Evolutionary conservation across 2,329 filamentous ascomycete genomes (phyloP), one percentile per base, ranked within the genome.

Genomic region (Drechslera avenae): DNA sequence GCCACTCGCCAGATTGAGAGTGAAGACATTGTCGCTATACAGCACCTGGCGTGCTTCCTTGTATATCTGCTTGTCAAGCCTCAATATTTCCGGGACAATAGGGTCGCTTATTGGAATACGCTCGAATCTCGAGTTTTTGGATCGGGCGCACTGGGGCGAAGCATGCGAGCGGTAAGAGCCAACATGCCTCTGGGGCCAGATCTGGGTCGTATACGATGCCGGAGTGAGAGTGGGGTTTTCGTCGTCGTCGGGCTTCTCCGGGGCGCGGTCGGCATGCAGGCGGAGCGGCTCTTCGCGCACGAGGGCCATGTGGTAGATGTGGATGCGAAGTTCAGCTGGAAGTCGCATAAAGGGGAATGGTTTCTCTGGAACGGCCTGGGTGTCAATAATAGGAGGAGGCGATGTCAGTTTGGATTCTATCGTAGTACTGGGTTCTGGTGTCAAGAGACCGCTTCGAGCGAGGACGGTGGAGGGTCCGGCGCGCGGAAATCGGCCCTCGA

Each of bases 291-390:
- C 53, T 13, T 62, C 54, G 16, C 69, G 64, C 4, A 58, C 53
- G 13, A 75, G 67, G 0, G 67, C 66, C 62, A 71, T 68, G 47
- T 75, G 68, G 59, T 79, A 79, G 49, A 79, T 75, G 50, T 75
- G 68, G 16, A 78, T 61, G 14, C 77, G 69, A n/a, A 79, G 68
- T 57, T 79, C 77, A n/a, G 76, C 71, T 2, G 76, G 76, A n/a
- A 78, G 63, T 10, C 71, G 58, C 70, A 77, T 74, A 54, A 78
- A 71, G 1, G 67, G 69, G 53, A 78, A 75, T 17, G 57, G 34
- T 7, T 51, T 21, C 31, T 13, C 9, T 16, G 40, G 26, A 13
- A 10, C 43, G 8, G 18, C 33, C 12, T 43, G 19, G 19, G 28
- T 18, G 8, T 21, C 14, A 5, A 4, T 23, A 30, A 16, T 28